Evolutionary conservation across 768 basidiomycete species (phyloP), one percentile per base, ranked within the genome.

Genomic region (Russula ochroleuca): DNA sequence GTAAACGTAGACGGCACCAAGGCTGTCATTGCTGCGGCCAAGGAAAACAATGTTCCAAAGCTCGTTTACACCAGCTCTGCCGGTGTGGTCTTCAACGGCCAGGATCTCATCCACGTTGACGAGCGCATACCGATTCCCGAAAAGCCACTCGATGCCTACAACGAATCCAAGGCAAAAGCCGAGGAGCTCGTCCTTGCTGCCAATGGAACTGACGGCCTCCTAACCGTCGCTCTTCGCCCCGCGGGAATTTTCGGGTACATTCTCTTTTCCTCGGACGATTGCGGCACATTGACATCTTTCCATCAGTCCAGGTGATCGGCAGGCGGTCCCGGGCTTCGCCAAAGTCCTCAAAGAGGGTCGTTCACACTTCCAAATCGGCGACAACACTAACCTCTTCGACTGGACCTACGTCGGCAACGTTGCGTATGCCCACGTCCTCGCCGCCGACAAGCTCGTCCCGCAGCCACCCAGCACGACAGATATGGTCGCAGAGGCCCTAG

Each of bases 321-420:
- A 97, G 73, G 80, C 84, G 67, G 85, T 95, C 75, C 75, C 81
- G 1, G 92, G 90, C n/a, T 77, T 96, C 40, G 86, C 85, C 73
- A 77, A 87, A 62, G 94, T 88, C 4, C 88, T 92, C 73, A 80
- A 88, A 70, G 81, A 85, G 49, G 84, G 85, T 19, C 90, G 97
- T 73, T 94, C 93, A 0, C 86, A 91, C 68, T 90, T 92, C 80
- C 95, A 98, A 75, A 86, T 99, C 67, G 97, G 97, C 41, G 80
- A 89, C 76, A 97, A 98, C 76, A 85, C 82, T 67, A 98, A 98
- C 73, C 76, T 98, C 4, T 94, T 92, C 70, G 97, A 98, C 75
- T 94, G 90, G 85, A 97, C 95, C 6, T 98, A 98, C 72, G 93
- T 98, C 69, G 93, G 86, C 59, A 99, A 99, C 73, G 87, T 96